Evolutionary conservation across 2,329 filamentous ascomycete species (phyloP), one percentile per base, ranked within the genome.

Genomic region (Epichloe gansuensis): DNA sequence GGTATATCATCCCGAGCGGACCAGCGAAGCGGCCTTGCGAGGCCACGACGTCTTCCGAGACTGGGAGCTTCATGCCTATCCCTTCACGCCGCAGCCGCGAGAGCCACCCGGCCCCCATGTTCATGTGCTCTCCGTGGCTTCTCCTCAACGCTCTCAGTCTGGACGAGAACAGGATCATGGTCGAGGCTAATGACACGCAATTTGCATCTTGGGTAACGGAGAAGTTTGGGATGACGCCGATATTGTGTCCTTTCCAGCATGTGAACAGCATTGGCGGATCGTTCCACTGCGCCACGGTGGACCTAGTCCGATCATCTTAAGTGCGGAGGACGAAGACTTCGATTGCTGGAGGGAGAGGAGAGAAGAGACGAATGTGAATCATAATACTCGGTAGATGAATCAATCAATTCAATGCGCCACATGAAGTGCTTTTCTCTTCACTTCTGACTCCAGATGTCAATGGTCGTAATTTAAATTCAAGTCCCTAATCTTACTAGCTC

Each of bases 211-310:
- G 56, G 56, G 39, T 58, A n/a, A 25, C 46, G 5, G 34, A 4
- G 2, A 50, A 51, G 44, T 57, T 57, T 45, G 53, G 48, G 17
- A 57, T 56, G 25, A 43, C 52, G 17, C 25, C 52, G 4, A 54
- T 56, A 21, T 15, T 52, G 53, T 39, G 51, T 25, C 63, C 63
- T 13, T 66, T 67, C 44, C 50, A 56, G 52, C 58, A 67, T 57
- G 63, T 66, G 5, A 62, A 64, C 43, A 63, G 62, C 48, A 60
- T 67, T 45, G 64, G 65, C 4, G 63, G 63, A 0, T 65, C 62
- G 13, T 65, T 65, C 48, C 63, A 64, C 50, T 65, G 62, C 53
- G 62, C 62, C 28, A 31, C 28, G 28, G 28, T 31, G 28, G 28
- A 31, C 28, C 28, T 31, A 9, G 28, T 31, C 28, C 9, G 28